Evolutionary conservation across 108 stramenopile species (phyloP), one percentile per base, ranked within the genome.

Genomic region (Nitzschia putrida): DNA sequence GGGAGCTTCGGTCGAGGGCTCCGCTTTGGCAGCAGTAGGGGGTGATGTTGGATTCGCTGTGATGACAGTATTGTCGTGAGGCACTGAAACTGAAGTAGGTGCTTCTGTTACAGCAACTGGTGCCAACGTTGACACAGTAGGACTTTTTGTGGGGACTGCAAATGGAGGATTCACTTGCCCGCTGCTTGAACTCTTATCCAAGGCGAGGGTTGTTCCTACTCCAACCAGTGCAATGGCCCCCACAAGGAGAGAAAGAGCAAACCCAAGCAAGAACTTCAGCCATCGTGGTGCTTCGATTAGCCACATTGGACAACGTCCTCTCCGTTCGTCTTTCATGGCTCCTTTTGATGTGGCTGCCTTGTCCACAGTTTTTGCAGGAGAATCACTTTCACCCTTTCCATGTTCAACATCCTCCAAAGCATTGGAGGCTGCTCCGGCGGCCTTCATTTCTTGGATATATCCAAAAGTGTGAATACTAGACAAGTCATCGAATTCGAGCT

Each of bases 221-320:
- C 59, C 72, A 42, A 80, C 68, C 41, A 84, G 53, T 3, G 66
- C 76, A 42, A 80, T 54, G 39, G 83, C 75, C 0, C 73, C 79
- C 7, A 84, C 23, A 10, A 84, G 49, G 39, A 84, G 57, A 16
- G 76, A 65, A 5, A 59, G 52, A 34, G 57, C 59, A 8, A 60
- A n/a, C 4, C 76, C 52, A 53, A 84, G 74, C 21, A 76, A 53
- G 20, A 71, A 24, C 63, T 80, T 84, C 23, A 84, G 76, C 75
- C 76, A 84, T 12, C 10, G 34, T 24, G 79, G 79, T 59, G 83
- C 79, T 26, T 75, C 70, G 6, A 21, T 20, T 26, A 84, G 45
- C 83, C 83, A 84, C 16, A 42, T 10, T 14, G 83, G 83, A 12
- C 65, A 20, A 54, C 77, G 66, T 12, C 75, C 40, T 7, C 21